A percentile compares a stretch with the other conserved stretches of the same genome.
phyloP scores from a whole-genome alignment of 768 basidiomycete genomes.

The Phylloporus sp. region DNA sequence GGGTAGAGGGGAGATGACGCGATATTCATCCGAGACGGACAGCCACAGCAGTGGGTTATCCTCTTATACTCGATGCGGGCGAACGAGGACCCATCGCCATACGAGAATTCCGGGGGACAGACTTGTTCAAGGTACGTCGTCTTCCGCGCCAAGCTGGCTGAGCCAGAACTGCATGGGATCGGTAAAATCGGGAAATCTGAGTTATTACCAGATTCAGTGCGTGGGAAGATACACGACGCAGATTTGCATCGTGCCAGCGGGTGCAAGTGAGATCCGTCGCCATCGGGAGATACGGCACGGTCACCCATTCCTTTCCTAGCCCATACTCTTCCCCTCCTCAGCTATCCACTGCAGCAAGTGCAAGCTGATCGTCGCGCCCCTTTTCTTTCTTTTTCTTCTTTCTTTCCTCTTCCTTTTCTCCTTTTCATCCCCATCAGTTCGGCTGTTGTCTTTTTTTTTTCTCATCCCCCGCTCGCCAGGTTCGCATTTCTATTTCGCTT shows the following conservation, averaged over 20 bases:
- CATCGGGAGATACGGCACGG: constrained; percentile 64
- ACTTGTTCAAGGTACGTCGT: constrained; percentile 16
- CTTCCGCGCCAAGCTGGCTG: constrained; percentile 8
- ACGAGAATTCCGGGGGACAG: constrained; percentile 2
- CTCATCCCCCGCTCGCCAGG: background rate
- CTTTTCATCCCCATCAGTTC: background rate
- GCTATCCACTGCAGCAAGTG: background rate
- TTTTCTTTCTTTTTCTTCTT: constrained; percentile 13
- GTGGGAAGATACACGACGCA: constrained; percentile 27
- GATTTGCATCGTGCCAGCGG: constrained; percentile 32
- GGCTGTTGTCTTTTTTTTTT: background rate
- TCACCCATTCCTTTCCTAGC: constrained; percentile 26
- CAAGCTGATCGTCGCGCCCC: constrained; percentile 2
- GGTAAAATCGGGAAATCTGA: constrained; percentile 29
- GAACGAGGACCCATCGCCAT: constrained; percentile 4
- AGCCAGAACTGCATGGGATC: constrained; percentile 11
- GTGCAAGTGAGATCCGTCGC: constrained; percentile 45
- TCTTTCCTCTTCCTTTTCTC: background rate
- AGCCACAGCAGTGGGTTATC: constrained; percentile 14
- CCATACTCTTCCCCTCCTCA: constrained; percentile 6
- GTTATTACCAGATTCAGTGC: constrained; percentile 13
- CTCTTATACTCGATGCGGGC: constrained; percentile 18
- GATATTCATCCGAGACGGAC: constrained; percentile 9
- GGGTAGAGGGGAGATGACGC: constrained; percentile 24
- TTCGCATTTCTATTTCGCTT: background rate